These are phyloP conservation scores for Gossypium turneri DNA, from an alignment of 345 rosid genomes.

Conservation along the genomic window DNA sequence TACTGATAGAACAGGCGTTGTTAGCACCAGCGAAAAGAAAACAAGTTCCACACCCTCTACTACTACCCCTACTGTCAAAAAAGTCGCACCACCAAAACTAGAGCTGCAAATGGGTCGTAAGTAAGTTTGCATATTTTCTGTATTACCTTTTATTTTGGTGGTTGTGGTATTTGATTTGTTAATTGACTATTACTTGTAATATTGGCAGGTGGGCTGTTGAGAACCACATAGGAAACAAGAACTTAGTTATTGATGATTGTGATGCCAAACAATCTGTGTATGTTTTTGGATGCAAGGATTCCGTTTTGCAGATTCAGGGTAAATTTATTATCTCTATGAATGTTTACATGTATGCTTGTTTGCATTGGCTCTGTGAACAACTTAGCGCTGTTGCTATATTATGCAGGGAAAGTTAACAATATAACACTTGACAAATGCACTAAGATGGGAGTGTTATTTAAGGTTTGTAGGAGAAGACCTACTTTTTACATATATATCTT, in stretches of 20 bases:
- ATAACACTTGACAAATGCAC: conserved; percentile 94
- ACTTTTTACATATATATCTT: neutral
- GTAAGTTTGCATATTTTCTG: conserved; percentile 36
- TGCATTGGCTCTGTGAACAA: neutral
- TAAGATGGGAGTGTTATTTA: conserved; percentile 85
- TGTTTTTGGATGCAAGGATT: conserved; percentile 93
- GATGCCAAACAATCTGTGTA: conserved; percentile 91
- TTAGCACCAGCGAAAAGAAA: conserved; percentile 54
- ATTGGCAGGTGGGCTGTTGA: conserved; percentile 90
- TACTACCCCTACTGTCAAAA: conserved; percentile 38
- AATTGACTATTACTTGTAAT: conserved; percentile 14
- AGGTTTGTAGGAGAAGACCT: conserved; percentile 46
- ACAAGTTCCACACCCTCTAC: conserved; percentile 41
- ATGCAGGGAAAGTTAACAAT: conserved; percentile 93
- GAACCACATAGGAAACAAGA: conserved; percentile 86
- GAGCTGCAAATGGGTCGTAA: conserved; percentile 99
- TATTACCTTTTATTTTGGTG: conserved; percentile 12
- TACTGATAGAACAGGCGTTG: conserved; percentile 65
- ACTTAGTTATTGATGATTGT: conserved; percentile 82
- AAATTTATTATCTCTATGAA: conserved; percentile 1
- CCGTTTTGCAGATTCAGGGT: conserved; percentile 94
- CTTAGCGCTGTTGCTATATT: conserved; percentile 17
- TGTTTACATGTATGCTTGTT: conserved; percentile 10
- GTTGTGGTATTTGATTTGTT: conserved; percentile 15
- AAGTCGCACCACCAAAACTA: conserved; percentile 79